These are phyloP conservation scores for Blastocladiella emersonii DNA, from an alignment of 371 early-diverging fungal species.

Conservation along the genomic window DNA sequence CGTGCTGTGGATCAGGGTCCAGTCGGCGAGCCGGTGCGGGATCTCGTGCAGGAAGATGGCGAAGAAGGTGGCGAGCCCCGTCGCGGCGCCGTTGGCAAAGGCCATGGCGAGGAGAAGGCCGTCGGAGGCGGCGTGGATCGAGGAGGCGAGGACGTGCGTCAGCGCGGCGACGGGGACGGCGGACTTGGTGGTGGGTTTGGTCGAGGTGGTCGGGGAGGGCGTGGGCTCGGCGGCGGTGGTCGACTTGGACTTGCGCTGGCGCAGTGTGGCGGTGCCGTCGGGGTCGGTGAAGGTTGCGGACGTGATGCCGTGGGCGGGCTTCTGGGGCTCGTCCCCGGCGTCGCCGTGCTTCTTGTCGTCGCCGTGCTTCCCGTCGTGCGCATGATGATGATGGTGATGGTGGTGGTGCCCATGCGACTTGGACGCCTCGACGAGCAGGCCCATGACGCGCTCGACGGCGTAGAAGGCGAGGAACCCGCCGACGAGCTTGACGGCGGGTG, in stretches of 20 bases:
- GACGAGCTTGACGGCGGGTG: neutral
- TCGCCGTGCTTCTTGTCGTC: slow-evolving; percentile 13
- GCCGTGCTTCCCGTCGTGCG: slow-evolving; percentile 10
- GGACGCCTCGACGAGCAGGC: slow-evolving; percentile 36
- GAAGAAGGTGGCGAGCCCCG: slow-evolving; percentile 71
- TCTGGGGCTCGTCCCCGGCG: neutral
- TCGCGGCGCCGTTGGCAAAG: slow-evolving; percentile 62
- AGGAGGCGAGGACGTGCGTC: slow-evolving; percentile 68
- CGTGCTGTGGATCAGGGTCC: slow-evolving; percentile 70
- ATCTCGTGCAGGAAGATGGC: slow-evolving; percentile 88
- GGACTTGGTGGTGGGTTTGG: neutral
- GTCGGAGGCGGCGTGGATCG: slow-evolving; percentile 79
- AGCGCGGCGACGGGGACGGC: slow-evolving; percentile 57
- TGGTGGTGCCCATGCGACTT: slow-evolving; percentile 16
- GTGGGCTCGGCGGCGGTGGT: neutral
- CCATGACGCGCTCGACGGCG: slow-evolving; percentile 4
- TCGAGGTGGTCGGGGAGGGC: neutral
- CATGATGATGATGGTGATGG: slow-evolving; percentile 14
- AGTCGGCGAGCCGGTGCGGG: slow-evolving; percentile 84
- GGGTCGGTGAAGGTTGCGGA: too few species aligned
- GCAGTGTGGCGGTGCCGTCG: too few species aligned
- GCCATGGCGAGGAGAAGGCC: slow-evolving; percentile 79
- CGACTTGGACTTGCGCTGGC: neutral
- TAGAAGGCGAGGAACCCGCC: neutral
- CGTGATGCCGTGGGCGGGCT: slow-evolving; percentile 11